Evolutionary conservation across 345 rosid genomes (phyloP).

Genomic region (Linum tenue): DNA sequence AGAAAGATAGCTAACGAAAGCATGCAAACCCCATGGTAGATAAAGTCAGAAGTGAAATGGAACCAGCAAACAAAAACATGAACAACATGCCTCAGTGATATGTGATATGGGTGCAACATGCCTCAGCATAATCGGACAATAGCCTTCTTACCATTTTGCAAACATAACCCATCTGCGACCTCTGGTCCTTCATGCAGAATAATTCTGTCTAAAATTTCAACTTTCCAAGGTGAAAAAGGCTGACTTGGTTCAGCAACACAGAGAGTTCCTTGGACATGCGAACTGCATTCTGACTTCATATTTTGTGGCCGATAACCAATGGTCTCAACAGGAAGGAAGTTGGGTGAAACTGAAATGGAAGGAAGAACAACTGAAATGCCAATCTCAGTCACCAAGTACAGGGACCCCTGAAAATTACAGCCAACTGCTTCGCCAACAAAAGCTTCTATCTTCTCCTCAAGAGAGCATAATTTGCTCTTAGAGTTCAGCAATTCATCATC

Average conservation of each 20-base stretch:
- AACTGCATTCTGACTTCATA: slow-evolving; percentile 17
- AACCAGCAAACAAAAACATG: slow-evolving; percentile 1
- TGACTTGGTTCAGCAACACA: slow-evolving; percentile 27
- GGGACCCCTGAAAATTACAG: slow-evolving; percentile 73
- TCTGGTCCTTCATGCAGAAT: slow-evolving; percentile 80
- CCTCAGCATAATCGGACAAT: neutral
- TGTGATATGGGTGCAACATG: neutral
- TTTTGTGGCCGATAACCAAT: slow-evolving; percentile 44
- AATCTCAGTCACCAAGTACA: slow-evolving; percentile 68
- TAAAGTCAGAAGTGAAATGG: neutral
- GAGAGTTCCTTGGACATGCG: slow-evolving; percentile 20
- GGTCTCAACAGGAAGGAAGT: slow-evolving; percentile 42
- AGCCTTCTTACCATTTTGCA: slow-evolving; percentile 69
- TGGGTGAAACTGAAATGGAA: slow-evolving; percentile 48
- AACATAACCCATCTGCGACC: slow-evolving; percentile 70
- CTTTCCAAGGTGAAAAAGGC: slow-evolving; percentile 54
- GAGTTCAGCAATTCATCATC: slow-evolving; percentile 53
- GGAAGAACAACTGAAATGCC: slow-evolving; percentile 94
- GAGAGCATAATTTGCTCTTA: slow-evolving; percentile 18
- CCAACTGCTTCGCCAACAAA: slow-evolving; percentile 63
- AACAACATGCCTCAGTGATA: slow-evolving; percentile 3
- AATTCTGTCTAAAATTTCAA: slow-evolving; percentile 80
- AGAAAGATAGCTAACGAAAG: neutral
- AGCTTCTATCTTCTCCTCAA: slow-evolving; percentile 36
- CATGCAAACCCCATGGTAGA: neutral